Percentiles rank a stretch among this genome's conserved stretches.
These are phyloP conservation scores for Fraxinus paxiana DNA, from an alignment of 305 asterid species.

Conservation along the genomic window DNA sequence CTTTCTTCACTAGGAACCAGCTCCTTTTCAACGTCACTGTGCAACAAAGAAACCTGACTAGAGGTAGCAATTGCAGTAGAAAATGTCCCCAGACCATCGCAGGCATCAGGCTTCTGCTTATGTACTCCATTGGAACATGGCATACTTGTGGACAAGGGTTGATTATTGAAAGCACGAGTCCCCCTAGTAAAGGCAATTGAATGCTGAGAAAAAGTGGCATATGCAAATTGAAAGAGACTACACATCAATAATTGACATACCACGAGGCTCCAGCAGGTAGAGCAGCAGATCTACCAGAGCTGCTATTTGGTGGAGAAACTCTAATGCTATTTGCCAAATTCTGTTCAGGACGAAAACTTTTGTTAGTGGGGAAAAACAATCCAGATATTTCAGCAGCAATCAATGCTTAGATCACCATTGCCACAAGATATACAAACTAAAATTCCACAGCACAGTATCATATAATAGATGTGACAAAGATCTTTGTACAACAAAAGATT, in stretches of 20 bases:
- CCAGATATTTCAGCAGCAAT: neutral
- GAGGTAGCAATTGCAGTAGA: constrained; percentile 50
- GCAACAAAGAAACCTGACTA: constrained; percentile 37
- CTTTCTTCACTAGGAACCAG: constrained; percentile 36
- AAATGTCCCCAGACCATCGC: constrained; percentile 34
- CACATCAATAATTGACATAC: constrained; percentile 36
- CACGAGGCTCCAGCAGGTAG: constrained; percentile 94
- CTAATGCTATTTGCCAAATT: constrained; percentile 38
- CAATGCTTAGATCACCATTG: neutral
- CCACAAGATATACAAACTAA: constrained; percentile 9
- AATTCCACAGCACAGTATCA: neutral
- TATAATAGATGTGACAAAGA: constrained; percentile 1
- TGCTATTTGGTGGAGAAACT: constrained; percentile 86
- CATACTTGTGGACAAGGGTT: constrained; percentile 37
- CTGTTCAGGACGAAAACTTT: constrained; percentile 31
- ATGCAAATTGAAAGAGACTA: constrained; percentile 13
- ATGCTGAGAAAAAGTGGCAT: constrained; percentile 17
- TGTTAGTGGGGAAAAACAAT: neutral
- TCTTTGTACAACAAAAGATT: neutral
- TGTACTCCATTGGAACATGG: constrained; percentile 42
- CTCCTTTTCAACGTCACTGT: constrained; percentile 38
- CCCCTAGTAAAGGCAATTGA: constrained; percentile 57
- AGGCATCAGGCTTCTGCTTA: constrained; percentile 41
- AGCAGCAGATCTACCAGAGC: constrained; percentile 79
- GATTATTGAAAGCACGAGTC: constrained; percentile 57